Evolutionary conservation across 495 filamentous ascomycete species (phyloP).

Genomic region (Penicillium manginii): DNA sequence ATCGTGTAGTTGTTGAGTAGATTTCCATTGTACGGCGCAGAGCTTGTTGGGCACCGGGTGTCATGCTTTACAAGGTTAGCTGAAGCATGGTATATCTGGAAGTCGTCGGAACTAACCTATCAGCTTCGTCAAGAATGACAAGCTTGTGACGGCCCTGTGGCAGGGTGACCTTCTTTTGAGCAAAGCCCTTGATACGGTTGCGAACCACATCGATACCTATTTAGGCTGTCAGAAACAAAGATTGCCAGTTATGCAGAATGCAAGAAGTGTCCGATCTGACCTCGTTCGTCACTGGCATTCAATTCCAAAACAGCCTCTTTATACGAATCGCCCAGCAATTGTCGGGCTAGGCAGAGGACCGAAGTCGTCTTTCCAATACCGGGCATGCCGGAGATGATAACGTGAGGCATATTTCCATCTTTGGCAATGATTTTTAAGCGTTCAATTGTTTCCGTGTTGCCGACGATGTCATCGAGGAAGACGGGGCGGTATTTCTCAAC

Average conservation of each 20-base stretch:
- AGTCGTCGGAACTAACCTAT: slow-evolving; percentile 55
- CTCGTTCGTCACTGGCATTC: slow-evolving; percentile 95
- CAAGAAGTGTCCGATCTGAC: slow-evolving; percentile 35
- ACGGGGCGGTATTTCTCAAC: slow-evolving; percentile 97
- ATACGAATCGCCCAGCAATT: slow-evolving; percentile 90
- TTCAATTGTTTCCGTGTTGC: slow-evolving; percentile 96
- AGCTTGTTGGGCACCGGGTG: slow-evolving; percentile 92
- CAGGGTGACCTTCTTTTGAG: slow-evolving; percentile 98
- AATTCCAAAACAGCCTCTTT: slow-evolving; percentile 97
- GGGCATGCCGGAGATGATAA: slow-evolving; percentile 99
- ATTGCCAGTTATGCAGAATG: not conserved
- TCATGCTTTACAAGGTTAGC: slow-evolving; percentile 65
- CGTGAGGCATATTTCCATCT: slow-evolving; percentile 98
- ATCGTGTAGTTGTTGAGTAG: slow-evolving; percentile 93
- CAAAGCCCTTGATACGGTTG: slow-evolving; percentile 98
- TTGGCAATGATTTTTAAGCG: slow-evolving; percentile 98
- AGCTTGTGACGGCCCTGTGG: slow-evolving; percentile 91
- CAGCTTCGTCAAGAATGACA: slow-evolving; percentile 96
- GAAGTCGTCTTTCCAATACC: slow-evolving; percentile 99
- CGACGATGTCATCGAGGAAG: slow-evolving; percentile 94
- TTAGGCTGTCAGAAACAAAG: slow-evolving; percentile 13
- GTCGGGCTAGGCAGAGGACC: slow-evolving; percentile 88
- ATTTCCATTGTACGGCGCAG: slow-evolving; percentile 98
- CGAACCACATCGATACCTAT: slow-evolving; percentile 94
- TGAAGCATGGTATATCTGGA: not conserved